These are phyloP conservation scores for Phyllosticta citriasiana DNA, from an alignment of 2,329 filamentous ascomycete species.

Conservation along the genomic window DNA sequence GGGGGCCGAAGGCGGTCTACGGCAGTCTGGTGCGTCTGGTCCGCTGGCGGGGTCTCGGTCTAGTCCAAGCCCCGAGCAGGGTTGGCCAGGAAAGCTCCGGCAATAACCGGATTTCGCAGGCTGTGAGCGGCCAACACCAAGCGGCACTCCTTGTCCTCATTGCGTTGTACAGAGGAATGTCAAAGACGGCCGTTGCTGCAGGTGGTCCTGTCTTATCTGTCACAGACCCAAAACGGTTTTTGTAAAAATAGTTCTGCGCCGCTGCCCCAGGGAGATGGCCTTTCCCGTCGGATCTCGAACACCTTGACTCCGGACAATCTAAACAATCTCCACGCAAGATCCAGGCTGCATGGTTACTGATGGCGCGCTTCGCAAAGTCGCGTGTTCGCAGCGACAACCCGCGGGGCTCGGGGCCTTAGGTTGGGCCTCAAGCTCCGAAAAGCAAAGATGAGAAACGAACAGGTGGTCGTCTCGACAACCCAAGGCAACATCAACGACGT, in stretches of 20 bases:
- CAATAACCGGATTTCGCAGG: background rate
- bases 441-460: background rate
- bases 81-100: background rate
- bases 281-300: background rate
- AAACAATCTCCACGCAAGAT: too few relatives aligned
- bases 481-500: background rate
- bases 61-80: background rate
- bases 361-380: too few relatives aligned
- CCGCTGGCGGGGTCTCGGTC: background rate
- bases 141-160: background rate
- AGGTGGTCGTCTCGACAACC: too few relatives aligned
- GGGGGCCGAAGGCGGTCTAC: background rate
- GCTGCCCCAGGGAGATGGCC: too few relatives aligned
- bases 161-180: background rate
- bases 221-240: background rate
- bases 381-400: background rate
- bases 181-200: background rate
- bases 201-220: background rate
- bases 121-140: background rate
- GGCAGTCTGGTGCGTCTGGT: background rate
- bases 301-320: too few relatives aligned
- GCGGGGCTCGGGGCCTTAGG: background rate
- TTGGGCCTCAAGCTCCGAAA: background rate
- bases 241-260: background rate
- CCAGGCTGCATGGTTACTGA: too few relatives aligned